Evolutionary conservation across 108 stramenopile genomes (phyloP).

Genomic region (Cyclotella cryptica): DNA sequence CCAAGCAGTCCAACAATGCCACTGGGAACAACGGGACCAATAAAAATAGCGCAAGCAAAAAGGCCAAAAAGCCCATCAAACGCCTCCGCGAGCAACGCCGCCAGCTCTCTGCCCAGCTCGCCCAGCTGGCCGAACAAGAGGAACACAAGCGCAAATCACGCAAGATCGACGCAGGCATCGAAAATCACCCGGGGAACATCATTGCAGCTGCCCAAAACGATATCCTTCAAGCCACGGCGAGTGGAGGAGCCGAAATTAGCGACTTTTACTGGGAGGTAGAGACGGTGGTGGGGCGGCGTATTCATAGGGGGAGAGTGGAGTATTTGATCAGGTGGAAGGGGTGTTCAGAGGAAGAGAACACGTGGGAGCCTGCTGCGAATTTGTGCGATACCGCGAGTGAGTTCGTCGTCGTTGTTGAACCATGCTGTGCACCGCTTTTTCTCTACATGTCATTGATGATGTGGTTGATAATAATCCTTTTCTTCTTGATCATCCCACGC

Average conservation of each 20-base stretch:
- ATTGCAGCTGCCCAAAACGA: constrained; percentile 12
- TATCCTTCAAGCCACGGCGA: constrained; percentile 5
- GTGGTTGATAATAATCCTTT: neutral
- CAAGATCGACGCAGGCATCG: constrained; percentile 11
- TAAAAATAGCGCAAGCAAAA: neutral
- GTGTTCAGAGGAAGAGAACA: constrained; percentile 57
- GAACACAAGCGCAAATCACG: constrained; percentile 15
- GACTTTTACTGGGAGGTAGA: constrained; percentile 60
- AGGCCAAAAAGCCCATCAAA: constrained; percentile 37
- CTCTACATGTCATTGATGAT: constrained; percentile 11
- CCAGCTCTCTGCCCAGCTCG: neutral
- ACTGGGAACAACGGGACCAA: neutral
- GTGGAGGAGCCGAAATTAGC: neutral
- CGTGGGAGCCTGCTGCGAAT: constrained; percentile 73
- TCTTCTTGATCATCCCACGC: too few species aligned
- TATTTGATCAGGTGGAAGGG: constrained; percentile 73
- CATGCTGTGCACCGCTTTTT: constrained; percentile 11
- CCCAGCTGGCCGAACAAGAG: constrained; percentile 19
- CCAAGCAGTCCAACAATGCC: neutral
- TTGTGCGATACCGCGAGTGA: constrained; percentile 64
- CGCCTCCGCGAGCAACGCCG: constrained; percentile 39
- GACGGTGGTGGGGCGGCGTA: constrained; percentile 40
- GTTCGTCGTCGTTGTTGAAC: neutral
- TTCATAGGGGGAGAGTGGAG: constrained; percentile 50
- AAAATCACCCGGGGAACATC: constrained; percentile 27